These are phyloP conservation scores for Flueggea neowawraea DNA, from an alignment of 441 rosid species.

Conservation along the genomic window DNA sequence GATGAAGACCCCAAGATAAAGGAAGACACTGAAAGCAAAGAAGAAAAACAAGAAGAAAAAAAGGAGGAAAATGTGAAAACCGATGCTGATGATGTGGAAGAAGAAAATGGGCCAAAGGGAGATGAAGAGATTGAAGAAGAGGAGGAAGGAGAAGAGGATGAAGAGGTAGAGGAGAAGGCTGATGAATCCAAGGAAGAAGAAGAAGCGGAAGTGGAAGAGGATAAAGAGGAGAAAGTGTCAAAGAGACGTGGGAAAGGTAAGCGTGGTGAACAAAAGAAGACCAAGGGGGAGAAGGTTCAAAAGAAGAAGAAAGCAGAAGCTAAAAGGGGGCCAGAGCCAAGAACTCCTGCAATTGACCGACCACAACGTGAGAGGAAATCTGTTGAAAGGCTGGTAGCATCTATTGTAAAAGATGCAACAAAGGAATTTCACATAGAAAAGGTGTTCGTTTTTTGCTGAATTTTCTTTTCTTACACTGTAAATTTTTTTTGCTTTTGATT, in stretches of 20 bases:
- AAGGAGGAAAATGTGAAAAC: constrained; percentile 14
- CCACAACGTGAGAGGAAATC: constrained; percentile 96
- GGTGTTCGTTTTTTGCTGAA: constrained; percentile 37
- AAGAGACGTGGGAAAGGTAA: constrained; percentile 44
- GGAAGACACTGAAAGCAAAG: constrained; percentile 23
- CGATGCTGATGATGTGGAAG: constrained; percentile 17
- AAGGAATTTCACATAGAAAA: constrained; percentile 80
- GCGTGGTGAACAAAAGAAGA: constrained; percentile 35
- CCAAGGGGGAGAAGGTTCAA: constrained; percentile 31
- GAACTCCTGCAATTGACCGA: constrained; percentile 73
- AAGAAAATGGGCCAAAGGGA: constrained; percentile 16
- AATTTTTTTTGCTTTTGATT: background rate
- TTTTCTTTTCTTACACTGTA: constrained; percentile 9
- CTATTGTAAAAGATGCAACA: constrained; percentile 65
- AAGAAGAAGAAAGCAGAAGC: constrained; percentile 42
- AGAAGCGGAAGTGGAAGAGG: constrained; percentile 22
- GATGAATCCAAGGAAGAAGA: constrained; percentile 18
- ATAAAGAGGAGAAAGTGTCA: constrained; percentile 33
- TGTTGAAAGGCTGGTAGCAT: constrained; percentile 91
- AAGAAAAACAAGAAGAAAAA: no score
- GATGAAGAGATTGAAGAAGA: constrained; percentile 16
- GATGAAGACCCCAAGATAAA: constrained; percentile 30
- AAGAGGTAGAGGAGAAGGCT: constrained; percentile 20
- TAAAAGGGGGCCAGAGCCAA: constrained; percentile 52
- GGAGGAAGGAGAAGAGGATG: constrained; percentile 17